These are phyloP conservation scores for Aristolochia californica DNA, from an alignment of 164 flowering plant species.

Conservation along the genomic window DNA sequence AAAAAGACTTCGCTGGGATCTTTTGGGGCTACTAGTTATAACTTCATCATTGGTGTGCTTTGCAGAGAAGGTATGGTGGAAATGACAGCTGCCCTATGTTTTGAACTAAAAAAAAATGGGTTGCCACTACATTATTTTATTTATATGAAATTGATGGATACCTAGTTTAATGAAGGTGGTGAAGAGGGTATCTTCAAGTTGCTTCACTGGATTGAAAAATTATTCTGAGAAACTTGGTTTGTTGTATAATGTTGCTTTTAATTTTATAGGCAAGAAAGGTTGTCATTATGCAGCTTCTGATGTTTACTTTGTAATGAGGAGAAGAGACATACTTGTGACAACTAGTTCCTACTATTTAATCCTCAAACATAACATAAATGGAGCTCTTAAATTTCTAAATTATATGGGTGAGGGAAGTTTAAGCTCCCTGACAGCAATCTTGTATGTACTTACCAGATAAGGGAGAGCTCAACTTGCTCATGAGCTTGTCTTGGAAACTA, in stretches of 20 bases:
- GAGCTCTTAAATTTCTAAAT: conserved; percentile 31
- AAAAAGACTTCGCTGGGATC: conserved; percentile 22
- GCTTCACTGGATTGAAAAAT: conserved; percentile 24
- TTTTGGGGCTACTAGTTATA: conserved; percentile 37
- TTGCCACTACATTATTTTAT: conserved; percentile 24
- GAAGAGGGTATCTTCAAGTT: no score
- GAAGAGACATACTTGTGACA: no score
- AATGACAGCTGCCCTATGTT: conserved; percentile 40
- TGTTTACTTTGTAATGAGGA: no score
- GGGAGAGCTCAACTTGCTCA: no score
- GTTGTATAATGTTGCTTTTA: conserved; percentile 36
- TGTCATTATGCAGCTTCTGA: no score
- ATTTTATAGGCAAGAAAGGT: no score
- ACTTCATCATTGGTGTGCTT: conserved; percentile 43
- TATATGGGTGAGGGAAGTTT: conserved; percentile 11
- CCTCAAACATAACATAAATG: no score
- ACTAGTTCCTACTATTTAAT: no score
- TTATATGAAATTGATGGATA: conserved; percentile 28
- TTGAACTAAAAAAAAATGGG: conserved; percentile 36
- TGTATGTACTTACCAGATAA: no score
- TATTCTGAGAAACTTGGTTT: conserved; percentile 14
- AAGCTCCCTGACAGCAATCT: conserved; percentile 25
- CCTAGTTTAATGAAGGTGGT: conserved; percentile 22
- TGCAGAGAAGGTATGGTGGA: no score
- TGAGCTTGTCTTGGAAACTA: conserved; percentile 40